phyloP scores from a whole-genome alignment of 441 rosid genomes.

The Erodium trifolium region DNA sequence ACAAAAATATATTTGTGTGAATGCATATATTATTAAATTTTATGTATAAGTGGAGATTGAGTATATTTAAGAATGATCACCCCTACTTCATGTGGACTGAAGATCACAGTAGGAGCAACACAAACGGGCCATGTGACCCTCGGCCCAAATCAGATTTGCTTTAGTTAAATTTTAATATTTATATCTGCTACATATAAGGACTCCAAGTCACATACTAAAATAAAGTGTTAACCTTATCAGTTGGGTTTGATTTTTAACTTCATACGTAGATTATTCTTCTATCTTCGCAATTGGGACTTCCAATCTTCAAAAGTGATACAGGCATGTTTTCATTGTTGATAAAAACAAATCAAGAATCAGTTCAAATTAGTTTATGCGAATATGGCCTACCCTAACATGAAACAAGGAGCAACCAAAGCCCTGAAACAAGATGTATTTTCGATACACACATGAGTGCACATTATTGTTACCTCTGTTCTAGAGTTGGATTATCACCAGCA shows the following conservation, averaged over 20 bases:
- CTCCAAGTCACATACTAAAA: not conserved
- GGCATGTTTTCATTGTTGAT: not conserved
- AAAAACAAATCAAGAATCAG: not conserved
- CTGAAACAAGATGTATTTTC: no score
- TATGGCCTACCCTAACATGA: not conserved
- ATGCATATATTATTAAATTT: not conserved
- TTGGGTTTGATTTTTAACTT: not conserved
- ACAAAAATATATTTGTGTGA: not conserved
- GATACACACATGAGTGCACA: conserved; percentile 8
- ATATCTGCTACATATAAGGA: not conserved
- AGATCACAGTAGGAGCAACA: not conserved
- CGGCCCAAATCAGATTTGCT: no score
- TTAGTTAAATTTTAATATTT: no score
- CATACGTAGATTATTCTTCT: no score
- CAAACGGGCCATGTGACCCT: no score
- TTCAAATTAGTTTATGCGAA: not conserved
- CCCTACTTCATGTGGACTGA: not conserved
- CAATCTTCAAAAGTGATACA: no score
- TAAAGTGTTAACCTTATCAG: not conserved
- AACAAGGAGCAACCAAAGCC: not conserved
- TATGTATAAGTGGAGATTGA: not conserved
- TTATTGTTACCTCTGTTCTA: conserved; percentile 65
- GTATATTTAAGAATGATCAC: not conserved
- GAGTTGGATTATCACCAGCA: conserved; percentile 52
- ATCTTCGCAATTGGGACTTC: no score